These are phyloP conservation scores for Colletotrichum coccodes DNA, from an alignment of 2,329 filamentous ascomycete genomes.

Conservation along the genomic window DNA sequence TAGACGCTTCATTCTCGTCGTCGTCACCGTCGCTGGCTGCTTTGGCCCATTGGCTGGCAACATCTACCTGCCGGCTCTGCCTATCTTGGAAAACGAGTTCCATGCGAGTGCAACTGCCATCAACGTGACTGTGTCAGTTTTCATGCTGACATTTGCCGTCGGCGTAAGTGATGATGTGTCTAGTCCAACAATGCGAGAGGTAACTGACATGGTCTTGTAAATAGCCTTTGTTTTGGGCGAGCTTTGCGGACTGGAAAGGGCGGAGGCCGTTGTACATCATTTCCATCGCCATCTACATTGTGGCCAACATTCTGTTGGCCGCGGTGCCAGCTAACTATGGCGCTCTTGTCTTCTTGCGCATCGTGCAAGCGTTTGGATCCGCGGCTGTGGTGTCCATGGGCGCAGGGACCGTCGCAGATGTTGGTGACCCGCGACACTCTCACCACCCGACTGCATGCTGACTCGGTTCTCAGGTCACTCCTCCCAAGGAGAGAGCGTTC, in stretches of 20 bases:
- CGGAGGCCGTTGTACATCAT: conserved; percentile 52
- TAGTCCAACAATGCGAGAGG: neutral
- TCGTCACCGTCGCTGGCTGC: conserved; percentile 53
- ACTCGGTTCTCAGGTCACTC: conserved; percentile 44
- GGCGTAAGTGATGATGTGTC: conserved; percentile 38
- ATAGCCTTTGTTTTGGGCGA: conserved; percentile 52
- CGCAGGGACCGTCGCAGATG: conserved; percentile 54
- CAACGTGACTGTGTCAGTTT: conserved; percentile 55
- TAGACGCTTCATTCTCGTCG: conserved; percentile 47
- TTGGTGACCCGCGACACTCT: neutral
- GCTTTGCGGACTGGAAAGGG: conserved; percentile 50
- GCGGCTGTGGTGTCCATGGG: conserved; percentile 54
- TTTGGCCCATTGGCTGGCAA: conserved; percentile 54
- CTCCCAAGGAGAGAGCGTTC: conserved; percentile 44
- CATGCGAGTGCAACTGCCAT: conserved; percentile 45
- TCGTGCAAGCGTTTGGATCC: conserved; percentile 54
- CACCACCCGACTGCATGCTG: neutral
- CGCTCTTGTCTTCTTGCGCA: conserved; percentile 49
- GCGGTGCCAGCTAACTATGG: conserved; percentile 48
- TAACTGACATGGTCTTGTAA: neutral
- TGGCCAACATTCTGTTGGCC: conserved; percentile 50
- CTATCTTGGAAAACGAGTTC: conserved; percentile 49
- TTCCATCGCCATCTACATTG: conserved; percentile 49
- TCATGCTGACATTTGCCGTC: conserved; percentile 54
- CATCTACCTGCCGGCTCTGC: conserved; percentile 54